Conservation (phyloP, 352 stramenopile species). For the Globisporangium iwayamae region DNA sequence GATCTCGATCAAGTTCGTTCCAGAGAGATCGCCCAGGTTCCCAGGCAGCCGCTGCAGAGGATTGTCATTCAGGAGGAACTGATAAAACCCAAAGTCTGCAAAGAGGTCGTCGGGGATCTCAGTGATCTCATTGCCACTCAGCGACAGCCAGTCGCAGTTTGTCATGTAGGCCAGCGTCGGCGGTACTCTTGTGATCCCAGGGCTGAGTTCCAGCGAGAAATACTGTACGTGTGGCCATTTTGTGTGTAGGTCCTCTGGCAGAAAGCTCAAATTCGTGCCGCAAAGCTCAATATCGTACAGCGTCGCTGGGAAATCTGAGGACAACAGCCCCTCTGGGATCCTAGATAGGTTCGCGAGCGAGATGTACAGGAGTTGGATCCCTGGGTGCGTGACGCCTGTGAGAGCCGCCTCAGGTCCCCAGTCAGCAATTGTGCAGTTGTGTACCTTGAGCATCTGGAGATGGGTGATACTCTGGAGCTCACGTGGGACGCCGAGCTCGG, state of each 20-base stretch:
- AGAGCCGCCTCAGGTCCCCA: constrained; percentile 17
- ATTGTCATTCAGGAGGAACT: constrained; percentile 11
- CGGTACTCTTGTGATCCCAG: constrained; percentile 3
- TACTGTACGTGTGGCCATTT: constrained; percentile 13
- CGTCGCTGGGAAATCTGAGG: constrained; percentile 3
- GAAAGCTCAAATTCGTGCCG: constrained; percentile 5
- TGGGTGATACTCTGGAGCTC: constrained; percentile 14
- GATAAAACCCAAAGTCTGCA: not conserved
- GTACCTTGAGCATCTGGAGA: constrained; percentile 23
- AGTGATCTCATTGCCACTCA: constrained; percentile 5
- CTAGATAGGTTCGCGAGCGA: constrained; percentile 18
- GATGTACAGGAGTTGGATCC: constrained; percentile 19
- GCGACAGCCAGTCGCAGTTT: constrained; percentile 12
- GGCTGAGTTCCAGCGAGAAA: constrained; percentile 10
- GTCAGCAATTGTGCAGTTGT: constrained; percentile 14
- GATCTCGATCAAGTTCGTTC: not conserved
- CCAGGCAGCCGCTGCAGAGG: not conserved
- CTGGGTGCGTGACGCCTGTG: not conserved
- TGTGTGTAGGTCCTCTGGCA: constrained; percentile 8
- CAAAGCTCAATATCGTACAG: constrained; percentile 13
- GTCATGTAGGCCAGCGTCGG: not conserved
- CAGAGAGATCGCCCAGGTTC: constrained; percentile 7
- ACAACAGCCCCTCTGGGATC: constrained; percentile 9
- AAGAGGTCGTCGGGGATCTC: constrained; percentile 5
- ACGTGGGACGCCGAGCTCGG: constrained; percentile 13